A percentile compares a stretch with the other conserved stretches of the same genome.
Evolutionary conservation across 176 grass and related monocot species (phyloP).

Genomic region (Rhynchospora tenuis): DNA sequence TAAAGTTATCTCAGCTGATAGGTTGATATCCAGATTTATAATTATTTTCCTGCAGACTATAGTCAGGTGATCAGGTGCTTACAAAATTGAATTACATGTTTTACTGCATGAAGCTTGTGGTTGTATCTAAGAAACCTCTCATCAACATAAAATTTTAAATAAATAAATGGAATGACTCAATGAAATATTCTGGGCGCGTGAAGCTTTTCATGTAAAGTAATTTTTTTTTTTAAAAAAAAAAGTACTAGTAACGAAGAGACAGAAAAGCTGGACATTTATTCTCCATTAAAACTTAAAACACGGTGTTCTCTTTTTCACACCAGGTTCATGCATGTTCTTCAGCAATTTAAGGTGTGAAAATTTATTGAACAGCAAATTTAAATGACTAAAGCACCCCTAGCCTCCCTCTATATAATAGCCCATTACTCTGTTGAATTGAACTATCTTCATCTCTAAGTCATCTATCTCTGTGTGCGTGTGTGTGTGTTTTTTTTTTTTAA

Average conservation of each 20-base stretch:
- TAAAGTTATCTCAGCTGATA: neutral
- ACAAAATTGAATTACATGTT: neutral
- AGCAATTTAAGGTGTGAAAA: neutral
- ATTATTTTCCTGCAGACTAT: neutral
- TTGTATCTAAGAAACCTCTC: neutral
- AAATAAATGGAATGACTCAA: neutral
- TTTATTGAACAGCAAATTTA: neutral
- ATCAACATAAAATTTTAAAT: neutral
- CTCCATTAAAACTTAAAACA: neutral
- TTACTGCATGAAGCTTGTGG: conserved; percentile 3
- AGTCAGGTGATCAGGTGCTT: neutral
- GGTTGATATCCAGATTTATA: neutral
- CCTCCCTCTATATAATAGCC: neutral
- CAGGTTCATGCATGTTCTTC: conserved; percentile 1
- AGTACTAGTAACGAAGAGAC: neutral
- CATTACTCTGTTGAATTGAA: neutral
- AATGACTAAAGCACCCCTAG: neutral
- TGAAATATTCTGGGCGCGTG: neutral
- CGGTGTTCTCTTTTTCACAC: neutral
- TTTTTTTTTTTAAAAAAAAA: neutral
- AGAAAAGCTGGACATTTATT: neutral
- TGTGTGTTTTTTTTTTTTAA: too few relatives aligned
- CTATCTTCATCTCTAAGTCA: neutral
- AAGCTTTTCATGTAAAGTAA: neutral
- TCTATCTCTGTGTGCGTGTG: neutral